phyloP scores from a whole-genome alignment of 306 rosid species.

The Vigna mungo region DNA sequence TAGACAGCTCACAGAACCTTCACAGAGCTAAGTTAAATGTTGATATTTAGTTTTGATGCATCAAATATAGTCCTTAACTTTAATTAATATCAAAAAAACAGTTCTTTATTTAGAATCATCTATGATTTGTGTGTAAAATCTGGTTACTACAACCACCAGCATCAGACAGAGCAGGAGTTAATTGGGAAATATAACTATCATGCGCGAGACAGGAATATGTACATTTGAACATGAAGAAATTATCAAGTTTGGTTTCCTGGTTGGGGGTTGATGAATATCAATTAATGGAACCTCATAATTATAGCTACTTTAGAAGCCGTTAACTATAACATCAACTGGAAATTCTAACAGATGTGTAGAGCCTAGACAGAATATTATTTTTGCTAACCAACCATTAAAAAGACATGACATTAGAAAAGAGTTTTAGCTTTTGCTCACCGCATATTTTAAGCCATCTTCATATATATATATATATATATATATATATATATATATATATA shows the following conservation, averaged over 20 bases:
- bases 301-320: not conserved
- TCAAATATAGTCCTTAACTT: not conserved
- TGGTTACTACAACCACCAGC: not conserved
- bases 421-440: not conserved
- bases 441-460: not conserved
- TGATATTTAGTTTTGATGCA: not conserved
- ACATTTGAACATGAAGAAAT: not conserved
- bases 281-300: not conserved
- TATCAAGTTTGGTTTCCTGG: not conserved
- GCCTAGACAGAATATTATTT: not conserved
- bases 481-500: not conserved
- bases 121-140: not conserved
- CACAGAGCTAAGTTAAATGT: not conserved
- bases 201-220: slow-evolving; percentile 4
- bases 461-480: not conserved
- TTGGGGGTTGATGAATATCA: slow-evolving; percentile 16
- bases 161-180: not conserved
- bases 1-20: not conserved
- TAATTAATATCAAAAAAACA: not conserved
- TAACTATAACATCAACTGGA: not conserved
- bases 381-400: not conserved
- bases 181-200: slow-evolving; percentile 1
- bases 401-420: not conserved
- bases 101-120: not conserved
- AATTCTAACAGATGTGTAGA: not conserved